phyloP scores from a whole-genome alignment of 371 early-diverging fungal species.

The Apophysomyces elegans region DNA sequence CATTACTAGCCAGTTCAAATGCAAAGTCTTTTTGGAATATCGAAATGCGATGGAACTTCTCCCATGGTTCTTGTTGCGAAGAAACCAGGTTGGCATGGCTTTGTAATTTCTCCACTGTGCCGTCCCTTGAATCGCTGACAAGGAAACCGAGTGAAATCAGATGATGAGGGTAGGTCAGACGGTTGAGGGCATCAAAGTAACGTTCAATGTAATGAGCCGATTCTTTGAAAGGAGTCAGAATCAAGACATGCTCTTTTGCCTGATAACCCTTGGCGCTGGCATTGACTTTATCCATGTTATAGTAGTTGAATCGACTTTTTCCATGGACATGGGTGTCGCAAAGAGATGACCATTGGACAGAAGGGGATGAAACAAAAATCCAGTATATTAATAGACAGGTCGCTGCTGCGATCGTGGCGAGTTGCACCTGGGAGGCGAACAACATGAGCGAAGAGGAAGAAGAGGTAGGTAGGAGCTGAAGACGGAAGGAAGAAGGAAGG shows the following conservation, averaged over 20 bases:
- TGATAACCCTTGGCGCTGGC: slow-evolving; percentile 20
- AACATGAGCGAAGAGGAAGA: slow-evolving; percentile 24
- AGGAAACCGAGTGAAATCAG: slow-evolving; percentile 71
- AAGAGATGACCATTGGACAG: slow-evolving; percentile 22
- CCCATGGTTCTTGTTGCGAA: slow-evolving; percentile 24
- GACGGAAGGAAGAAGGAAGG: not conserved
- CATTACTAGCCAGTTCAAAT: slow-evolving; percentile 49
- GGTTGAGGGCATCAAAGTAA: slow-evolving; percentile 62
- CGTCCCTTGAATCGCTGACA: slow-evolving; percentile 56
- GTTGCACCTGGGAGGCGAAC: slow-evolving; percentile 29
- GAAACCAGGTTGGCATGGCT: slow-evolving; percentile 26
- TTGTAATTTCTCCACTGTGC: slow-evolving; percentile 45
- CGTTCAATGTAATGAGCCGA: slow-evolving; percentile 60
- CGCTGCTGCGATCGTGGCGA: slow-evolving; percentile 22
- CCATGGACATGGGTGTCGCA: slow-evolving; percentile 19
- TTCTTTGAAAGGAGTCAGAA: slow-evolving; percentile 72
- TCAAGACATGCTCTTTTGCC: slow-evolving; percentile 48
- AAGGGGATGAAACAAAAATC: slow-evolving; percentile 20
- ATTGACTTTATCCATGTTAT: slow-evolving; percentile 36
- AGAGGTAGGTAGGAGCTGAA: not conserved
- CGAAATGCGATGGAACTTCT: slow-evolving; percentile 53
- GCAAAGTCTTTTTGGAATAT: slow-evolving; percentile 64
- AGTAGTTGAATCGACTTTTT: slow-evolving; percentile 24
- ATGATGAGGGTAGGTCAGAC: slow-evolving; percentile 64
- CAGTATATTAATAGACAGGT: slow-evolving; percentile 31